Conservation (phyloP, 441 rosid species). For the Omphalea diandra region DNA sequence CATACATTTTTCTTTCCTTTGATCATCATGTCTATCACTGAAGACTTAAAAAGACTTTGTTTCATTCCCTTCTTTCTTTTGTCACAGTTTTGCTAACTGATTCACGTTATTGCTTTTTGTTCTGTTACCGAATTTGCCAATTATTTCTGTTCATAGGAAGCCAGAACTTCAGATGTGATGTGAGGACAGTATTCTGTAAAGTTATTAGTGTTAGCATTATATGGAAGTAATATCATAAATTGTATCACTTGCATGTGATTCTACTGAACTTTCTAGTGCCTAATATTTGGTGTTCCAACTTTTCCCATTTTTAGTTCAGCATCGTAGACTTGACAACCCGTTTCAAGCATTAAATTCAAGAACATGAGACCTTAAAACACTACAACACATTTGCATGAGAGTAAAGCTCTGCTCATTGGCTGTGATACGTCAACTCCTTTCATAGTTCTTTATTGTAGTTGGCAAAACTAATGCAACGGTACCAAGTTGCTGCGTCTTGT, state of each 20-base stretch:
- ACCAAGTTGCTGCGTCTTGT: neutral
- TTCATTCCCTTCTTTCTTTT: constrained; percentile 31
- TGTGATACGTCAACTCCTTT: too few relatives aligned
- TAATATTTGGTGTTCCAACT: neutral
- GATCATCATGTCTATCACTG: constrained; percentile 15
- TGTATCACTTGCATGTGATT: neutral
- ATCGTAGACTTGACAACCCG: neutral
- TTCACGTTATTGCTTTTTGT: constrained; percentile 12
- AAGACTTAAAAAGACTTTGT: constrained; percentile 25
- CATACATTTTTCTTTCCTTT: neutral
- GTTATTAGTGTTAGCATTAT: constrained; percentile 19
- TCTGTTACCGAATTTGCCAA: constrained; percentile 3
- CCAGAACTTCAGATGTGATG: constrained; percentile 11
- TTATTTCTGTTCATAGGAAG: constrained; percentile 30
- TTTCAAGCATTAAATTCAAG: neutral
- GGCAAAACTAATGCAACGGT: neutral
- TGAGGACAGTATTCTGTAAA: constrained; percentile 32
- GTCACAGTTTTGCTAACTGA: constrained; percentile 48
- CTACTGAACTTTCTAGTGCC: too few relatives aligned
- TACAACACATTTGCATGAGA: neutral
- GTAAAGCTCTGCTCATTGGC: neutral
- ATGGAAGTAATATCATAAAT: constrained; percentile 13
- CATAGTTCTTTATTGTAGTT: too few relatives aligned
- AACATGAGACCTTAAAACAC: too few relatives aligned
- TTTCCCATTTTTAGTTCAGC: neutral